These are phyloP conservation scores for Keithomyces neogunnii DNA, from an alignment of 2,329 filamentous ascomycete species.

Conservation along the genomic window DNA sequence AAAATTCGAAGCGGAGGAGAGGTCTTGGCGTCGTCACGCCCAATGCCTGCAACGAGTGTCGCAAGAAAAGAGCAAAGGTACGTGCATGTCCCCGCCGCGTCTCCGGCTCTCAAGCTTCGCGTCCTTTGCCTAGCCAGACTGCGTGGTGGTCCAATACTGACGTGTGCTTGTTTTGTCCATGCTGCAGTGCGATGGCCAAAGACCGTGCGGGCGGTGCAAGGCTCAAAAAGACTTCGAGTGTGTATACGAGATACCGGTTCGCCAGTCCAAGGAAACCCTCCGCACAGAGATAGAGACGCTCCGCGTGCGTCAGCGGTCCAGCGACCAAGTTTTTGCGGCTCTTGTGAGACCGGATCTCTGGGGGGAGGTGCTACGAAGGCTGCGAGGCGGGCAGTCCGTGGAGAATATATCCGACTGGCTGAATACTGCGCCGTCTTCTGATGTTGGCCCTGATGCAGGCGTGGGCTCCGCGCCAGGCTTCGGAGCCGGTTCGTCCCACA, in stretches of 20 bases:
- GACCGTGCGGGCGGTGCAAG: slow-evolving; percentile 47
- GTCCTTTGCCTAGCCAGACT: neutral
- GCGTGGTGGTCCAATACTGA: neutral
- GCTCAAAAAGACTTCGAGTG: slow-evolving; percentile 47
- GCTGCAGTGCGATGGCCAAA: slow-evolving; percentile 48
- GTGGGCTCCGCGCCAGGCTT: slow-evolving; percentile 20
- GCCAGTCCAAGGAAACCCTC: slow-evolving; percentile 55
- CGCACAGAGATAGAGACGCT: slow-evolving; percentile 51
- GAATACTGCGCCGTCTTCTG: slow-evolving; percentile 10
- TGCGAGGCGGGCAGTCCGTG: slow-evolving; percentile 45
- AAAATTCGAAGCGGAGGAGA: slow-evolving; percentile 40
- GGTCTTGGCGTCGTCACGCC: slow-evolving; percentile 49
- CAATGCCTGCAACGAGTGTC: slow-evolving; percentile 53
- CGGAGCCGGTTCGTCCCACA: slow-evolving; percentile 5
- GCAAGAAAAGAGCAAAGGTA: slow-evolving; percentile 55
- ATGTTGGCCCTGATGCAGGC: slow-evolving; percentile 5
- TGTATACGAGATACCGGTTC: slow-evolving; percentile 53
- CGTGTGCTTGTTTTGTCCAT: neutral
- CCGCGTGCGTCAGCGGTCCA: slow-evolving; percentile 44
- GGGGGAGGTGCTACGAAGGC: slow-evolving; percentile 44
- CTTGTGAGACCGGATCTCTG: slow-evolving; percentile 41
- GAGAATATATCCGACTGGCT: slow-evolving; percentile 51
- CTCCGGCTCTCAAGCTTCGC: neutral
- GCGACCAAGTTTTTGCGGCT: slow-evolving; percentile 46
- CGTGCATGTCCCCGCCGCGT: neutral